Base-by-base conservation (phyloP, 495 filamentous ascomycete species). In the Aspergillus haitiensis region DNA sequence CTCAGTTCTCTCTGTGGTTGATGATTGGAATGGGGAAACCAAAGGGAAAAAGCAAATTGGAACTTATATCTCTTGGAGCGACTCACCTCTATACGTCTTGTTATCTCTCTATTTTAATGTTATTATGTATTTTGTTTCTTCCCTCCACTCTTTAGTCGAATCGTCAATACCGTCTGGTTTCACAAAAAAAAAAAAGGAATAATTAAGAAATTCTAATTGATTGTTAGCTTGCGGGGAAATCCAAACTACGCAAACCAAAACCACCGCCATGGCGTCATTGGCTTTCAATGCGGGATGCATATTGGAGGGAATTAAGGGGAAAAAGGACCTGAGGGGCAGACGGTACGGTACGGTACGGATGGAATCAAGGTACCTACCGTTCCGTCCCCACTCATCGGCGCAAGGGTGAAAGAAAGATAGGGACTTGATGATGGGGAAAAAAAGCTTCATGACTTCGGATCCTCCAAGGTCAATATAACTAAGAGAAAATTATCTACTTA, bases 181-280 rank as follows among this genome's bases (percentile, higher is more conserved):
- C 39, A 36, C 31, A 21, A 27, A 55, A 15, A 31, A 31, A 37
- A 37, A 40, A 45, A 33, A 47, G 39, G 45, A 42, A 42, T 31
- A 34, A 49, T 35, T 34, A 58, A 36, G 45, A 10, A 49, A 50
- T 27, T 58, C 44, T 58, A 44, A 36, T 55, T 44, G 55, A 63
- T 56, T 32, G 60, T 63, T 52, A 63, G 60, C 50, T 63, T 63
- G 60, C 55, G 56, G 61, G 61, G 61, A 56, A 63, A 52, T 39
- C 7, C 53, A 58, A 56, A 37, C 56, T 34, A 59, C 54, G 37
- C 50, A 16, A 55, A n/a, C 52, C 58, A 48, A 51, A 58, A 50
- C 55, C 55, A 47, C 44, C 44, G n/a, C 44, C 45, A 63, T 63
- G 61, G 61, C 61, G 61, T 63, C 61, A 63, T 63, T 52, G 56